Evolutionary conservation across 2,329 filamentous ascomycete species (phyloP), one percentile per base, ranked within the genome.

Genomic region (Penicillium vulpinum): DNA sequence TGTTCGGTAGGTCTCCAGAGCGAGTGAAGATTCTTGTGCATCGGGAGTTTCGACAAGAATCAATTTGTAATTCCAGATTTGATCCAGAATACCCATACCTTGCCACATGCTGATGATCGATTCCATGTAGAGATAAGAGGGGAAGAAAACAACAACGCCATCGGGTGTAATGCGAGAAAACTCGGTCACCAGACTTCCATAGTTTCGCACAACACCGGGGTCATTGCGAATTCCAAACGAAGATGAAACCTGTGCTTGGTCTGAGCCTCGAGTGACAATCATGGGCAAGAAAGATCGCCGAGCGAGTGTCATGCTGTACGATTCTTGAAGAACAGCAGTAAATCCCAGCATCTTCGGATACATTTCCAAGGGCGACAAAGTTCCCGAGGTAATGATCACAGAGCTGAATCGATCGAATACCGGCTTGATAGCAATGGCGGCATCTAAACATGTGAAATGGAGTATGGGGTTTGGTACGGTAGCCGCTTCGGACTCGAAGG

Each of bases 31-130:
- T 77, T 99, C 94, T 75, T 99, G 94, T 1, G 92, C 91, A 73
- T 99, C 94, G 0, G 94, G 94, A 0, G 95, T 99, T 79, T 99
- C 94, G 58, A 99, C 94, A 8, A 99, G 83, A 64, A 99, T 97
- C 63, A 99, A 84, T 74, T 99, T 99, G 80, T 96, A 97, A 75
- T 96, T 97, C 94, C 94, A 99, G 31, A 99, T 92, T 71, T 94
- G 90, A 75, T 99, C 94, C 35, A 99, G 81, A 61, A 97, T 96
- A 26, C 92, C 92, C 92, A 97, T 97, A 54, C 91, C 92, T 74
- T 99, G 94, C 94, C 94, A 99, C 87, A 96, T 96, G 73, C 89
- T 93, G 73, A 99, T 97, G 72, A 97, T 97, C 51, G 89, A 94
- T 73, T 99, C 94, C 94, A 99, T 97, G 78, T 99, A 99, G 1